Percentiles rank a stretch among this genome's conserved stretches.
Conservation (phyloP, 2,329 filamentous ascomycete genomes). For the Zelopaecilomyces penicillatus region DNA sequence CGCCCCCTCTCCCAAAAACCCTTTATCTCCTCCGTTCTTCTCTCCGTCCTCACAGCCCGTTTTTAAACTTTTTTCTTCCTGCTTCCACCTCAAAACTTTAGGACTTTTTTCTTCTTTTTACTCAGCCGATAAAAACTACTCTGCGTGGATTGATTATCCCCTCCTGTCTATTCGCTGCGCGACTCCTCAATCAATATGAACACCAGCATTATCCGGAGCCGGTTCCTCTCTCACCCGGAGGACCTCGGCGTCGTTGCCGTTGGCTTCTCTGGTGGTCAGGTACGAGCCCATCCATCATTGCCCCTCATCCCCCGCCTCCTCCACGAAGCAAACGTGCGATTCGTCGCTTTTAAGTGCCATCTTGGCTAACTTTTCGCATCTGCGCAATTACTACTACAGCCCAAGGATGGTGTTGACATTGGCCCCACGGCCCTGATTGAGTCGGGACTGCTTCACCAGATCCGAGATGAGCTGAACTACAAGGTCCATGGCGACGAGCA, state of each 20-base stretch:
- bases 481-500: conserved; percentile 73
- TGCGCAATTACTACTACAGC: conserved; percentile 37
- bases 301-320: background rate
- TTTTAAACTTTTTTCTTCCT: background rate
- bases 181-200: conserved; percentile 29
- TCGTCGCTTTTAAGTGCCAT: background rate
- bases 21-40: background rate
- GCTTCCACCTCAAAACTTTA: no score
- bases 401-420: conserved; percentile 85
- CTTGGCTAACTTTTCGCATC: background rate
- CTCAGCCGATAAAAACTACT: no score
- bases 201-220: conserved; percentile 48
- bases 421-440: conserved; percentile 84
- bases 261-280: conserved; percentile 93
- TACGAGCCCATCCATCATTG: conserved; percentile 32
- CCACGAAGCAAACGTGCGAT: background rate
- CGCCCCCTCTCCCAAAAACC: conserved; percentile 1
- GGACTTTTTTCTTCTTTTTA: no score
- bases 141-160: no score
- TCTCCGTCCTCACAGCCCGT: background rate
- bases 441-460: conserved; percentile 74
- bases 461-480: conserved; percentile 81
- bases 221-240: conserved; percentile 70
- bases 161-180: no score
- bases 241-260: conserved; percentile 90